Conservation (phyloP, 805 yeast genomes). For the Saccharomycopsis fodiens region DNA sequence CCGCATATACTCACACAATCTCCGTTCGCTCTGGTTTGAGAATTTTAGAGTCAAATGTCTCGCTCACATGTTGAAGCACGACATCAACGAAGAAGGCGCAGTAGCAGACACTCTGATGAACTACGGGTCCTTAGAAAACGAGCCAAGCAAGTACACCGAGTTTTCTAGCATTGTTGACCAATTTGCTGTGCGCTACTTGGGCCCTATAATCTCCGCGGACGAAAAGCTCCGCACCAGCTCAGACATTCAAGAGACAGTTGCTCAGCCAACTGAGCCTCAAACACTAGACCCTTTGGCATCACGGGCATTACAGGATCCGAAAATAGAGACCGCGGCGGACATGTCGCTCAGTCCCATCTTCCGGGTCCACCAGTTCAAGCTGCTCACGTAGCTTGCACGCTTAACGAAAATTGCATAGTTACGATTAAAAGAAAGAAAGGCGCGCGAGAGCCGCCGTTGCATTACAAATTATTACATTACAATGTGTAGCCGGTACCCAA, state of each 20-base stretch:
- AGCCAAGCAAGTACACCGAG: not conserved
- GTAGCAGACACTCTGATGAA: not conserved
- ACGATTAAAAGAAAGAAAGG: too few species aligned
- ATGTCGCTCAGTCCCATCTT: conserved; percentile 14
- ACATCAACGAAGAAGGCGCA: not conserved
- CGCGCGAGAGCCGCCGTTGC: too few species aligned
- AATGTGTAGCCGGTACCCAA: too few species aligned
- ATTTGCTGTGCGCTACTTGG: not conserved
- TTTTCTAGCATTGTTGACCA: conserved; percentile 4
- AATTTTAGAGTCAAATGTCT: conserved; percentile 8
- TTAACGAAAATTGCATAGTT: too few species aligned
- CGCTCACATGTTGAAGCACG: conserved; percentile 4
- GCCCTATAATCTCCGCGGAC: not conserved
- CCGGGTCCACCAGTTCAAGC: conserved; percentile 11
- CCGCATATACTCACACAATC: conserved; percentile 7
- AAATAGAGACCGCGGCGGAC: conserved; percentile 4
- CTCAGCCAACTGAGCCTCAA: too few species aligned
- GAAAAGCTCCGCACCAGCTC: not conserved
- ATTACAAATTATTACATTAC: too few species aligned
- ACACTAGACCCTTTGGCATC: too few species aligned
- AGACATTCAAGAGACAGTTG: not conserved
- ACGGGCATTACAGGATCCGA: too few species aligned
- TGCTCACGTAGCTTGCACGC: conserved; percentile 6
- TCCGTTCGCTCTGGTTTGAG: conserved; percentile 18
- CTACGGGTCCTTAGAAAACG: too few species aligned